phyloP scores from a whole-genome alignment of 768 basidiomycete genomes.

The Lyophyllum shimeji region DNA sequence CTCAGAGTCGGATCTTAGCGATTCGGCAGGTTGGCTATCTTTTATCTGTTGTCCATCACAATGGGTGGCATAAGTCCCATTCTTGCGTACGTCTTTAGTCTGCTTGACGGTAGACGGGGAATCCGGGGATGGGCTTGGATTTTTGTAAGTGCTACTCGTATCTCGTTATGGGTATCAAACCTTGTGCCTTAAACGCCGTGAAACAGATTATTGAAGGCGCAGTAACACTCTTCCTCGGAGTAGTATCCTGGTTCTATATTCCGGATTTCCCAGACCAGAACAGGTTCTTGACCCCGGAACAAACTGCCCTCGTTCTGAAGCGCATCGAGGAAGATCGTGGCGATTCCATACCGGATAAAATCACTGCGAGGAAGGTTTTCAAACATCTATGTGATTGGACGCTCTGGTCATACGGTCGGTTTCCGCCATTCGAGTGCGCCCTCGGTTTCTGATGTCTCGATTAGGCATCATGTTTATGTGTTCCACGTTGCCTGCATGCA shows the following conservation, averaged over 20 bases:
- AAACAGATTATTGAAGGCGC: conserved; percentile 45
- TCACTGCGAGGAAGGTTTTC: conserved; percentile 36
- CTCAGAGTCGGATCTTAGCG: background rate
- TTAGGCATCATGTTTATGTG: conserved; percentile 45
- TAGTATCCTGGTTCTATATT: conserved; percentile 40
- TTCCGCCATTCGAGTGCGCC: background rate
- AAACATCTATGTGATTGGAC: conserved; percentile 45
- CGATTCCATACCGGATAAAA: conserved; percentile 43
- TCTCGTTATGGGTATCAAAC: no score
- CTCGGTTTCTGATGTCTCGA: conserved; percentile 1
- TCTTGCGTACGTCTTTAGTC: conserved; percentile 41
- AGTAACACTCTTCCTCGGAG: conserved; percentile 39
- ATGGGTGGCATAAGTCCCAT: conserved; percentile 42
- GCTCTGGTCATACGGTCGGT: conserved; percentile 44
- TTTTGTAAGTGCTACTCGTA: conserved; percentile 31
- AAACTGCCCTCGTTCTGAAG: conserved; percentile 42
- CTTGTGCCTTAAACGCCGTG: background rate
- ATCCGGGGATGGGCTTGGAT: conserved; percentile 52
- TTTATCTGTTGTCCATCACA: conserved; percentile 40
- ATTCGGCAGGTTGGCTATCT: conserved; percentile 32
- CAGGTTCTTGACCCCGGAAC: conserved; percentile 40
- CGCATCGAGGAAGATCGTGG: conserved; percentile 52
- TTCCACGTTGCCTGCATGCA: conserved; percentile 42
- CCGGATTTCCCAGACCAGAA: conserved; percentile 50
- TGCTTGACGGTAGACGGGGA: conserved; percentile 37